Base-by-base conservation (phyloP, 371 early-diverging fungal species). In the Haplosporangium sp. region DNA sequence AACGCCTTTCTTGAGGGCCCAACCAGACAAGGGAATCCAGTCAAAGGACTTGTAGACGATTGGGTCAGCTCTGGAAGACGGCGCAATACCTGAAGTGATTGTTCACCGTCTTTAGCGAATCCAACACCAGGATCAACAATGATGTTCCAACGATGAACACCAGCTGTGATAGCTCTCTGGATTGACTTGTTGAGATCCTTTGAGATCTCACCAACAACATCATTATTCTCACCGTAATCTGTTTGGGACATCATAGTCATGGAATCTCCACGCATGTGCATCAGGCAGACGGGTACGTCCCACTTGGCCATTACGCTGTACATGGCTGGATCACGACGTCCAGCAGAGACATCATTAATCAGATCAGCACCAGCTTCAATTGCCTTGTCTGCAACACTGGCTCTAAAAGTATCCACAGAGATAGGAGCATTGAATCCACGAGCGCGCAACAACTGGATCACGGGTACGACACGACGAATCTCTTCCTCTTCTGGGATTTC, bases 121-220 rank as follows among this genome's bases (percentile, higher is more conserved):
- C 99, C 99, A 59, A 99, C 86, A 15, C 99, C 99, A 2, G 99
- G 99, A 76, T 99, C 99, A 8, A 97, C 81, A 69, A 97, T 94
- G 44, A 99, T 94, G 82, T 97, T 98, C 98, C 98, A 99, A 11
- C 98, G 90, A 62, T 88, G 89, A 0, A 98, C 91, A 63, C 99
- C 99, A 2, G 89, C 88, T 9, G 83, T 79, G 35, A 96, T 85
- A 0, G 96, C 96, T 9, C 82, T 83, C 61, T 90, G 76, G 7
- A 97, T 91, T 9, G 89, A 83, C 27, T 77, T 77, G n/a, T 87
- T 83, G 17, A 98, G 86, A 62, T 92, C 94, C 10, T 74, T 72
- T 39, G 89, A 86, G n/a, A 98, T 90, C 63, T 88, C 93, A 3
- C 83, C 84, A 7, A 98, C 85, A 0, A 97, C 93, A 74, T 93